Evolutionary conservation across 2,329 filamentous ascomycete species (phyloP).

Genomic region (Colletotrichum sp.): DNA sequence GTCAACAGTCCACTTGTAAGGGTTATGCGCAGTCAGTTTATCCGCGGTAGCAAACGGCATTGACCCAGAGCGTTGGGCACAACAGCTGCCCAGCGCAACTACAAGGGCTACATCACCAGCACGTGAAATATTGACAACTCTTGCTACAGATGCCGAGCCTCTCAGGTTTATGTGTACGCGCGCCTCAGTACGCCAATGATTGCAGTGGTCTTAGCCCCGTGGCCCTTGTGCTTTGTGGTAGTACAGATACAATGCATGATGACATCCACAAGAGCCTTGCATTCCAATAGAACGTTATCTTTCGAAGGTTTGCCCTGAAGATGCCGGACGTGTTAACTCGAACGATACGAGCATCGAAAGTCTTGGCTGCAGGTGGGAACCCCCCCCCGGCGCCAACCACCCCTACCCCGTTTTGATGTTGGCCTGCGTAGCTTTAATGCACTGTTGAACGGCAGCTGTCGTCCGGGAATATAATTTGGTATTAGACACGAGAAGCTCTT

Average conservation of each 20-base stretch:
- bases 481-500: background rate
- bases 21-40: background rate
- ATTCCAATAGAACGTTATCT: background rate
- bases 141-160: background rate
- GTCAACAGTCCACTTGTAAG: background rate
- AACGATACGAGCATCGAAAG: background rate
- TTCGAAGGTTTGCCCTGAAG: background rate
- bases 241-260: background rate
- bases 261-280: background rate
- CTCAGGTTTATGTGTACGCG: background rate
- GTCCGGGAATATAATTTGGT: background rate
- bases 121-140: background rate
- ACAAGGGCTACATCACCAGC: background rate
- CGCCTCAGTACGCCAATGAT: background rate
- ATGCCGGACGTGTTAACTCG: background rate
- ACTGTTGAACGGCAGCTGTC: background rate
- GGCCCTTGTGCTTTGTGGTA: background rate
- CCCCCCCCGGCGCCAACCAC: background rate
- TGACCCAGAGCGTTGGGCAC: background rate
- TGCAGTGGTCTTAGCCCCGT: background rate
- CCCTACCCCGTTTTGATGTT: background rate
- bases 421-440: background rate
- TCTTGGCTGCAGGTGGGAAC: background rate
- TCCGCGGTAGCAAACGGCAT: background rate
- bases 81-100: background rate